A percentile compares a stretch with the other conserved stretches of the same genome.
Evolutionary conservation across 495 filamentous ascomycete species (phyloP).

Genomic region (Penicillium arizonense): DNA sequence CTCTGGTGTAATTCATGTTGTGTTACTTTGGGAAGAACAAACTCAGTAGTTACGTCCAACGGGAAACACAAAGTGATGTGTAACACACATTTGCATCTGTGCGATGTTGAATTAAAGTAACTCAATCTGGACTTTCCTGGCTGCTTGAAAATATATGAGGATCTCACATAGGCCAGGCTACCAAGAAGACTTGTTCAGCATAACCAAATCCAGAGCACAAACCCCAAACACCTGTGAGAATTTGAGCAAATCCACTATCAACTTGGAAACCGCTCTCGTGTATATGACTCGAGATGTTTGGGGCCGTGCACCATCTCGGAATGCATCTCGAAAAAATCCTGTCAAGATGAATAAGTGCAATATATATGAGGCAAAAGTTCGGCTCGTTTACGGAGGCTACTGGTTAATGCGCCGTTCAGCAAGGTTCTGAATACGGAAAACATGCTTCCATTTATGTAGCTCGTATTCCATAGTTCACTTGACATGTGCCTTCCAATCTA

Average conservation of each 20-base stretch:
- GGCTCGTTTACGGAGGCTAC: no score
- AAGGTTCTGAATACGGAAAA: no score
- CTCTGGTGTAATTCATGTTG: no score
- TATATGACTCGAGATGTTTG: not conserved
- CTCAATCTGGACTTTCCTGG: not conserved
- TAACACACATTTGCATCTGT: not conserved
- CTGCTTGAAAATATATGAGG: not conserved
- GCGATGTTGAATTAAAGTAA: not conserved
- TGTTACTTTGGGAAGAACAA: no score
- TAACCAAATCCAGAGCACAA: not conserved
- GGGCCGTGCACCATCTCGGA: not conserved
- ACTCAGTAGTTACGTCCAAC: not conserved
- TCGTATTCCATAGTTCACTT: no score
- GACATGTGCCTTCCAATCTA: not conserved
- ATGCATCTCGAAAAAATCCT: no score
- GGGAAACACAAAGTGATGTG: not conserved
- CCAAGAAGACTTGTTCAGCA: not conserved
- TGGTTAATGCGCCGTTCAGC: no score
- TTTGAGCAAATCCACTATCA: not conserved
- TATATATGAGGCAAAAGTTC: no score
- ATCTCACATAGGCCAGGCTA: not conserved
- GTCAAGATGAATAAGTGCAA: no score
- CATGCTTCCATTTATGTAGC: no score
- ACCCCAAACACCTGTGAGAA: not conserved
- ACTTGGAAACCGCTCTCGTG: not conserved